Evolutionary conservation across 2,329 filamentous ascomycete genomes (phyloP).

Genomic region (Penicillium expansum): DNA sequence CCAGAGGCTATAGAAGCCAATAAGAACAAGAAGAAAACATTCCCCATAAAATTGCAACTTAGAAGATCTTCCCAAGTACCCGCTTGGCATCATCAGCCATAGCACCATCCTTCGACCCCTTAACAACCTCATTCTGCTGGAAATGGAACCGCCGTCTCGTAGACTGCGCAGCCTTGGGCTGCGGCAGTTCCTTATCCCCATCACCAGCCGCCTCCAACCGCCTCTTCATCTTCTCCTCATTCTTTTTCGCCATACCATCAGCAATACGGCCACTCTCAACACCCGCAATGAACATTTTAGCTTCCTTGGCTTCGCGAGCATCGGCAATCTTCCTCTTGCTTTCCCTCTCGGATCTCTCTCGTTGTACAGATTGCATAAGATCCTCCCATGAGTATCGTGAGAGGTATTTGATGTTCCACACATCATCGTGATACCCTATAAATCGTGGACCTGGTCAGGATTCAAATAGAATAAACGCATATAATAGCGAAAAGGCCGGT

Average conservation of each 20-base stretch:
- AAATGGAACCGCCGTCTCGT: constrained; percentile 34
- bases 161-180: constrained; percentile 16
- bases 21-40: neutral
- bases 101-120: constrained; percentile 23
- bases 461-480: neutral
- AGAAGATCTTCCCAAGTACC: constrained; percentile 49
- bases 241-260: constrained; percentile 47
- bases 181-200: constrained; percentile 11
- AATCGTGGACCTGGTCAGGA: neutral
- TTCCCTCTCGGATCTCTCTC: constrained; percentile 44
- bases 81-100: constrained; percentile 43
- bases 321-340: constrained; percentile 44
- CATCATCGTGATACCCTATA: constrained; percentile 43
- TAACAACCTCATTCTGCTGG: constrained; percentile 44
- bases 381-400: constrained; percentile 44
- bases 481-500: neutral
- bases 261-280: constrained; percentile 42
- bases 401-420: constrained; percentile 49
- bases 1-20: neutral
- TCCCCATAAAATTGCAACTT: constrained; percentile 4
- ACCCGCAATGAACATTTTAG: constrained; percentile 44
- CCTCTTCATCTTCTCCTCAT: constrained; percentile 39
- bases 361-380: constrained; percentile 45
- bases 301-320: constrained; percentile 41
- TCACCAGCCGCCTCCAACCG: constrained; percentile 22